A percentile compares a stretch with the other conserved stretches of the same genome.
These are phyloP conservation scores for Vitis cinerea DNA, from an alignment of 164 flowering plant genomes.

Conservation along the genomic window DNA sequence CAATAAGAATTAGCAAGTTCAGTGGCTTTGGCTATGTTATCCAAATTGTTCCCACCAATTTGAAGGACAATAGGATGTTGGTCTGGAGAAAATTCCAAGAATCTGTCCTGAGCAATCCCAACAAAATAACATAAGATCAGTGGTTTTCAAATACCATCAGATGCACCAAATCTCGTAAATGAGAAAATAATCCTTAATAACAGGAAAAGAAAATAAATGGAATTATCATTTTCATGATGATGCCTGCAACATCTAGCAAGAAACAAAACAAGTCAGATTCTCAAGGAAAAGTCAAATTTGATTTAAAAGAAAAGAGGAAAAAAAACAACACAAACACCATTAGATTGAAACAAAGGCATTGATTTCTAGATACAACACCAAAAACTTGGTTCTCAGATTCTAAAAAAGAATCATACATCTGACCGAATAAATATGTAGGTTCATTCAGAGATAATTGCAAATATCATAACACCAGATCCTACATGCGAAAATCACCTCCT, in stretches of 20 bases:
- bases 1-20: slow-evolving; percentile 71
- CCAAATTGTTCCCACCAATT: slow-evolving; percentile 91
- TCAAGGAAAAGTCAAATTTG: neutral
- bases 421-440: no score
- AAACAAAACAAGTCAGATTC: neutral
- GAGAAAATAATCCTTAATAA: neutral
- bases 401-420: no score
- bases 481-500: no score
- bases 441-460: no score
- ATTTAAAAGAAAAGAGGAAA: no score
- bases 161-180: neutral
- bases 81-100: slow-evolving; percentile 81
- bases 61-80: slow-evolving; percentile 96
- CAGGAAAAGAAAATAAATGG: neutral
- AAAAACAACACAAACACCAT: no score
- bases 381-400: no score
- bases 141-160: neutral
- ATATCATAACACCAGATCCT: no score
- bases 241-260: neutral
- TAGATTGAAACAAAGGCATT: no score
- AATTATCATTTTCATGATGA: neutral
- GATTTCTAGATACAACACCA: no score
- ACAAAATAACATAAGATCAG: slow-evolving; percentile 8
- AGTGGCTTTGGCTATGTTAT: slow-evolving; percentile 83
- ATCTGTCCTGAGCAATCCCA: slow-evolving; percentile 71